A percentile compares a stretch with the other conserved stretches of the same genome.
Conservation (phyloP, 139 green algal species). For the Chlamydomonas asymmetrica region DNA sequence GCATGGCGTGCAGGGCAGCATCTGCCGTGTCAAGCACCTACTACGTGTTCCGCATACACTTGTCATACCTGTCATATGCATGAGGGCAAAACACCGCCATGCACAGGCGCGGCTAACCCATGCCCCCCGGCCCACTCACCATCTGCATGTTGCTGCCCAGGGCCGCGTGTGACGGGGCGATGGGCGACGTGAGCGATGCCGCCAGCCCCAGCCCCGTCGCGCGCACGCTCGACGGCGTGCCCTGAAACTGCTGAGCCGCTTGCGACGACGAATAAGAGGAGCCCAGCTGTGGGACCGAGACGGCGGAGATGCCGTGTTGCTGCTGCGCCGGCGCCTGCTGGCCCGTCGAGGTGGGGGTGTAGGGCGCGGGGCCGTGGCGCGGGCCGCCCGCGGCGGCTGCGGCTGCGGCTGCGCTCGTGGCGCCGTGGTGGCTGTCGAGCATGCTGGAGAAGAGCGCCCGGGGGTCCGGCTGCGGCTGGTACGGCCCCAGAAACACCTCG, state of each 20-base stretch:
- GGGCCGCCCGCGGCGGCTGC: background rate
- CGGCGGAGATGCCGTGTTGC: too few species aligned
- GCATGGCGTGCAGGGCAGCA: too few species aligned
- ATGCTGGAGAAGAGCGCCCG: slow-evolving; percentile 4
- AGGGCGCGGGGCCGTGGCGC: background rate
- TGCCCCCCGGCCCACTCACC: too few species aligned
- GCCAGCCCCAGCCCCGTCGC: background rate
- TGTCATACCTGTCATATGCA: too few species aligned
- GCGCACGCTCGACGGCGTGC: background rate
- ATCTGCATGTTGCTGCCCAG: too few species aligned
- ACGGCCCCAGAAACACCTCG: slow-evolving; percentile 72
- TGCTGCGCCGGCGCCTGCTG: too few species aligned
- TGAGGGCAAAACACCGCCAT: too few species aligned
- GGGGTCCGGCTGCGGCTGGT: slow-evolving; percentile 61
- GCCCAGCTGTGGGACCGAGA: slow-evolving; percentile 1
- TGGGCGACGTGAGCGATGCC: slow-evolving; percentile 14
- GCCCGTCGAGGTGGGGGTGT: background rate
- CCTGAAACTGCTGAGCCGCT: too few species aligned
- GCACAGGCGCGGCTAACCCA: too few species aligned
- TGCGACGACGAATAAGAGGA: too few species aligned
- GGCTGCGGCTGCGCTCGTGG: slow-evolving; percentile 4
- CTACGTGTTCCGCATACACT: too few species aligned
- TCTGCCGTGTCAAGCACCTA: too few species aligned
- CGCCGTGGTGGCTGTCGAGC: background rate
- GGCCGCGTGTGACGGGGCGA: slow-evolving; percentile 31